phyloP scores from a whole-genome alignment of 768 basidiomycete genomes.

The Hygrocybe punicea region DNA sequence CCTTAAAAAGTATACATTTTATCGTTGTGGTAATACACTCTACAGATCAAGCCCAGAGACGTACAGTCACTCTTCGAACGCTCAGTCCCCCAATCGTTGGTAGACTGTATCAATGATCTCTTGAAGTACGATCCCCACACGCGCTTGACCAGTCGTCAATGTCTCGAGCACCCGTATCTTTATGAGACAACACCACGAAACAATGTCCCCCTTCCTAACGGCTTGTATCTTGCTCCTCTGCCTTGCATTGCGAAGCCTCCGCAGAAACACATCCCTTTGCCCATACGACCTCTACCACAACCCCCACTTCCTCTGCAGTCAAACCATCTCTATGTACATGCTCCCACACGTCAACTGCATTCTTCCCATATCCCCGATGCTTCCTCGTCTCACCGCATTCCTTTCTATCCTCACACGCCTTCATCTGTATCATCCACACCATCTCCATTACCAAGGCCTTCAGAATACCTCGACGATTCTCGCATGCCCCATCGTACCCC shows the following conservation, averaged over 20 bases:
- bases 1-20: too few species aligned
- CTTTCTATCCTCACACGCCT: constrained; percentile 42
- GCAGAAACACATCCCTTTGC: constrained; percentile 35
- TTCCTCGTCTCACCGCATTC: constrained; percentile 50
- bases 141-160: constrained; percentile 82
- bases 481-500: constrained; percentile 33
- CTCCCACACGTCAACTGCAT: constrained; percentile 33
- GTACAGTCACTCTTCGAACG: constrained; percentile 74
- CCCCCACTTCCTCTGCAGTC: constrained; percentile 34
- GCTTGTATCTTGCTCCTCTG: constrained; percentile 39
- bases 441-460: constrained; percentile 27
- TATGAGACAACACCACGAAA: constrained; percentile 70
- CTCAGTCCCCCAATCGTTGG: constrained; percentile 69
- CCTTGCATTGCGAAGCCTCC: constrained; percentile 31
- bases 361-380: constrained; percentile 45
- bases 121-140: constrained; percentile 88
- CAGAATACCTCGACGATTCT: constrained; percentile 34
- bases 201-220: constrained; percentile 59
- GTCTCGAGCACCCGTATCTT: constrained; percentile 87
- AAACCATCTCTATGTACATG: constrained; percentile 27
- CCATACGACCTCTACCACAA: constrained; percentile 33
- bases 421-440: constrained; percentile 10
- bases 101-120: constrained; percentile 90
- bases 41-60: constrained; percentile 62
- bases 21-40: constrained; percentile 3